Percentiles rank a stretch among this genome's conserved stretches.
Evolutionary conservation across 805 yeast genomes (phyloP).

Genomic region (Soucietia sequanensis): DNA sequence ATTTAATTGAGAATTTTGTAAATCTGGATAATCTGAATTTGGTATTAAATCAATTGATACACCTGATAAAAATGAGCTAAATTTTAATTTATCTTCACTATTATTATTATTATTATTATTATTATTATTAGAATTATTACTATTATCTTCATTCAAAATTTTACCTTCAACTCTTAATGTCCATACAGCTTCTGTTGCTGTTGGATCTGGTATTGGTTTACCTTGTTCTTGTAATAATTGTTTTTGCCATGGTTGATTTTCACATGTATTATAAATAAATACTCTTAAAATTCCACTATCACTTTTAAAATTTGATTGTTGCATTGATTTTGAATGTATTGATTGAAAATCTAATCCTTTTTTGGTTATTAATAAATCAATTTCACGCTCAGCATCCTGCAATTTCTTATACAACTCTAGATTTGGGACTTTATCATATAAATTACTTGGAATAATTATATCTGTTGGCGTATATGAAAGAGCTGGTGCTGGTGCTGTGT

Average conservation of each 20-base stretch:
- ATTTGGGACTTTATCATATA: slow-evolving; percentile 56
- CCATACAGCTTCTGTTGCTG: slow-evolving; percentile 59
- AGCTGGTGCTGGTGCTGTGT: slow-evolving; percentile 35
- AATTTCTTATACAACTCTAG: slow-evolving; percentile 69
- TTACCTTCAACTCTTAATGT: slow-evolving; percentile 88
- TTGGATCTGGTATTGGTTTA: slow-evolving; percentile 14
- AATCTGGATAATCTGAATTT: slow-evolving; percentile 36
- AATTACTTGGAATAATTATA: slow-evolving; percentile 33
- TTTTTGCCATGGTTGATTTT: slow-evolving; percentile 83
- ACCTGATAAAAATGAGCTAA: slow-evolving; percentile 79
- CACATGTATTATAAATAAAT: slow-evolving; percentile 76
- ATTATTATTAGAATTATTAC: too few species aligned
- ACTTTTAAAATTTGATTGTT: slow-evolving; percentile 32
- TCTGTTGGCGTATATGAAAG: slow-evolving; percentile 45
- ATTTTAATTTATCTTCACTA: slow-evolving; percentile 41
- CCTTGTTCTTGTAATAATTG: slow-evolving; percentile 24
- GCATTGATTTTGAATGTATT: slow-evolving; percentile 39
- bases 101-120: slow-evolving; percentile 28
- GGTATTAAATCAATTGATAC: slow-evolving; percentile 73
- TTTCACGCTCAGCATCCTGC: slow-evolving; percentile 74
- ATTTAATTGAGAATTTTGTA: slow-evolving; percentile 31
- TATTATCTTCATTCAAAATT: slow-evolving; percentile 50
- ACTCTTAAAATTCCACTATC: slow-evolving; percentile 69
- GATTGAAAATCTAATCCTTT: slow-evolving; percentile 87
- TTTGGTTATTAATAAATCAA: slow-evolving; percentile 79